Base-by-base conservation (phyloP, 768 basidiomycete species). In the Termitomyces sp. region DNA sequence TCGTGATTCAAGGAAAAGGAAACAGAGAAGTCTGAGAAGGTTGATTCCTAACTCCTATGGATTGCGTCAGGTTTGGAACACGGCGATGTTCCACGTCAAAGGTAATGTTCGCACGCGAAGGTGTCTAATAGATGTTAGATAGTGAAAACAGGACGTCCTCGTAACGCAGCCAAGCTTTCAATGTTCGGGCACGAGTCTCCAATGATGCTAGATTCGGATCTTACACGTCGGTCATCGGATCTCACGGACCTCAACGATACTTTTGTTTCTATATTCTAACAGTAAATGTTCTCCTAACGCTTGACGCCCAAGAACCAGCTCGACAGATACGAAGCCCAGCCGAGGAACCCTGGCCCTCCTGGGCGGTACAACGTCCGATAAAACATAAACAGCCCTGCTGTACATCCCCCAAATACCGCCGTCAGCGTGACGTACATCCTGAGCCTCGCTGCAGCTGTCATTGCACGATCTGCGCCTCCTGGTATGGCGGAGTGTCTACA, bases 401-500 rank as follows among this genome's bases (percentile, higher is more conserved):
- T 83, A 60, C 84, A 76, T 36, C 90, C 88, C 26, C 90, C 90
- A 36, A 92, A 62, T 59, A 90, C 62, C 55, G 89, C 90, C 20
- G 88, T 87, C 61, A 89, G 58, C 49, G 83, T 84, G 60, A 92
- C 74, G 69, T 90, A 90, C 75, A 79, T 84, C 70, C 84, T 81
- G 64, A 94, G 68, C 64, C 84, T 80, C 62, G 83, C 80, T 46
- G 85, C 80, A 14, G 87, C 77, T 55, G 86, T 84, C 78, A 91
- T 70, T 41, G 87, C 86, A 49, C 89, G 87, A 60, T 92, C 90
- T 57, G 80, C 80, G n/a, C 92, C 91, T 36, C 92, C 92, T 58
- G 92, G 92, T 67, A 90, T 87, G 34, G 88, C 80, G 37, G 79
- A 71, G 61, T 81, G 71, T 55, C 88, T 89, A 59, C 24, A 57